Base-by-base conservation (phyloP, 768 basidiomycete species). In the Trametopsis cervina region DNA sequence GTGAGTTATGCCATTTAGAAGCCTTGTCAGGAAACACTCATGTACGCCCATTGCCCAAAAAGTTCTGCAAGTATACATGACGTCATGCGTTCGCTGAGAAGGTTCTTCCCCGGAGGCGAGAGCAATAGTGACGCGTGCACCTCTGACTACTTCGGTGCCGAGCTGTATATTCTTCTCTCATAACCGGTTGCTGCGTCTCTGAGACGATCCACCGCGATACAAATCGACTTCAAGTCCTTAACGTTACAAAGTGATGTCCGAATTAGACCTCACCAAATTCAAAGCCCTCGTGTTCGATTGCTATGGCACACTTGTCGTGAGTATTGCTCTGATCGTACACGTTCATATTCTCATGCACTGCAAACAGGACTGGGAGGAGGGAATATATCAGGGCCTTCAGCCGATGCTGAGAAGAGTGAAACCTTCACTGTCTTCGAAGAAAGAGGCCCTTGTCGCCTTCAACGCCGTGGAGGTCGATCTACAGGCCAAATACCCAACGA, bases 321-420 rank as follows among this genome's bases (percentile, higher is more conserved):
- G 70, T 61, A 7, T 40, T 47, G 36, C 40, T n/a, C n/a, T n/a
- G n/a, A n/a, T 24, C 41, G 29, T 24, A 2, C 26, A 18, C 3
- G 6, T 3, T 10, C 22, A 6, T 24, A 17, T 17, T 9, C 21
- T 29, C 2, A 27, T 35, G 13, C 26, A 17, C 23, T 3, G 3
- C 36, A 17, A 5, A n/a, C 41, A 82, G 74, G 81, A 89, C 61
- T 89, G 86, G 86, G 85, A 89, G 63, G 71, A 74, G 4, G 81
- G 83, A 13, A 73, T 89, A 43, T 75, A 74, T 63, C 59, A 68
- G 11, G 74, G 68, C 0, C 68, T 89, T 24, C 59, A 69, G 38
- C 82, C 80, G 1, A 65, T 83, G 24, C 67, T 83, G 38, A 41
- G 40, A 11, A 39, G 42, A 18, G 39, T 37, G 39, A 42, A 49